Evolutionary conservation across 139 green algal genomes (phyloP).

Genomic region (Volvox reticuliferus): DNA sequence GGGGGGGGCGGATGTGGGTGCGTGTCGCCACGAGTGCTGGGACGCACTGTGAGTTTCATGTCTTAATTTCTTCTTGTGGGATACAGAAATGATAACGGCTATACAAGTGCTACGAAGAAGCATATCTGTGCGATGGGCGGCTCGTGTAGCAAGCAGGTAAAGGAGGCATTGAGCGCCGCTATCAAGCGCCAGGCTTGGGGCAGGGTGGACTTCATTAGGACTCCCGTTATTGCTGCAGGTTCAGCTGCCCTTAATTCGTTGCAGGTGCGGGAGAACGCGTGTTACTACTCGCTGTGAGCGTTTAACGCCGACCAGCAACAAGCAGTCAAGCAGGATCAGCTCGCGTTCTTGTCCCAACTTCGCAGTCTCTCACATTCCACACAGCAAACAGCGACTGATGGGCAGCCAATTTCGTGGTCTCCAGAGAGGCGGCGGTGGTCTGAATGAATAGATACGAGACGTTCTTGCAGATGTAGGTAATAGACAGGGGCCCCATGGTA

Average conservation of each 20-base stretch:
- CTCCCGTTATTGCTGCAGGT: neutral
- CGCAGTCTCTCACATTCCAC: constrained; percentile 34
- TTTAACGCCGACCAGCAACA: neutral
- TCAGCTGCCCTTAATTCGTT: neutral
- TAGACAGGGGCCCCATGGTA: constrained; percentile 68
- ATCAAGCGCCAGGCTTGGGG: no score
- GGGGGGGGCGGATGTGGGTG: neutral
- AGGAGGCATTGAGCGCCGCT: no score
- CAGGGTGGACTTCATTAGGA: neutral
- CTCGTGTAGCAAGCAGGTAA: no score
- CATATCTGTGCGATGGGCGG: no score
- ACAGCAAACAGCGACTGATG: constrained; percentile 71
- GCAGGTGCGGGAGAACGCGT: no score
- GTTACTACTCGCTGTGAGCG: neutral
- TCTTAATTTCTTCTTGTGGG: no score
- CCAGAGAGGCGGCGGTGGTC: constrained; percentile 68
- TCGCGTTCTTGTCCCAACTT: no score
- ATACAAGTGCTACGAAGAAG: no score
- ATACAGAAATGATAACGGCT: no score
- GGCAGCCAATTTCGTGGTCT: constrained; percentile 69
- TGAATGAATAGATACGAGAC: constrained; percentile 76
- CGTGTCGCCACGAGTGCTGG: no score
- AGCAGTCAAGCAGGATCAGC: neutral
- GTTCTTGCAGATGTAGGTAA: constrained; percentile 83
- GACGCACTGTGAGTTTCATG: no score